Evolutionary conservation across 768 basidiomycete species (phyloP), one percentile per base, ranked within the genome.

Genomic region (Boletus vermiculosoides): DNA sequence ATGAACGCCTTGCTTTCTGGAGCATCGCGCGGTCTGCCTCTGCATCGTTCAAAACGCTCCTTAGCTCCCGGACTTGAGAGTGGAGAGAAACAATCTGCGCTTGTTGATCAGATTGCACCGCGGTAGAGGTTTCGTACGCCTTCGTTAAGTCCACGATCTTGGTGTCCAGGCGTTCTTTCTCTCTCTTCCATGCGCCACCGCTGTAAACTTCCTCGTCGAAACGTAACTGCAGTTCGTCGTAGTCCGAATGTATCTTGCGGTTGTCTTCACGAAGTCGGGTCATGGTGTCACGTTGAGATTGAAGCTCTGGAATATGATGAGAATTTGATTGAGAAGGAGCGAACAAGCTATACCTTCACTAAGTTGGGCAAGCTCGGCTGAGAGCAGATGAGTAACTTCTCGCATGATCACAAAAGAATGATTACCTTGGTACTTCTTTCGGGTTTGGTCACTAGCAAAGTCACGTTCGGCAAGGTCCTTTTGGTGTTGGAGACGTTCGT

Each of bases 361-460:
- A 15, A 92, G 73, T 63, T 88, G 87, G 1, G 88, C 86, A 36
- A 92, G 76, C 67, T 92, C 89, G 30, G 84, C 90, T 91, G 56
- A 37, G 40, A 46, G 36, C 7, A 50, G 1, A 50, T 60, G 16
- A 62, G 52, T 36, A 55, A 50, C 51, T 12, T 61, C 45, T 51
- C 30, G 36, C 20, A 54, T 33, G 18, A 45, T 45, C 31, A 46
- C 4, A 15, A 51, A 56, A 31, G 11, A 41, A 20, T 30, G 1
- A 70, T 54, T 71, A 87, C 90, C 83, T 80, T 93, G 90, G 63
- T 93, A 92, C 68, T 90, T 92, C 78, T 92, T 90, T 59, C 87
- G 82, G 3, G 90, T 91, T 68, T 92, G 90, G 61, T 91, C 86
- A 33, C 82, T 79, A 12, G 86, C 75, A 67, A 91, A 90, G 70